Evolutionary conservation across 768 basidiomycete genomes (phyloP).

Genomic region (Boletus vermiculosoides): DNA sequence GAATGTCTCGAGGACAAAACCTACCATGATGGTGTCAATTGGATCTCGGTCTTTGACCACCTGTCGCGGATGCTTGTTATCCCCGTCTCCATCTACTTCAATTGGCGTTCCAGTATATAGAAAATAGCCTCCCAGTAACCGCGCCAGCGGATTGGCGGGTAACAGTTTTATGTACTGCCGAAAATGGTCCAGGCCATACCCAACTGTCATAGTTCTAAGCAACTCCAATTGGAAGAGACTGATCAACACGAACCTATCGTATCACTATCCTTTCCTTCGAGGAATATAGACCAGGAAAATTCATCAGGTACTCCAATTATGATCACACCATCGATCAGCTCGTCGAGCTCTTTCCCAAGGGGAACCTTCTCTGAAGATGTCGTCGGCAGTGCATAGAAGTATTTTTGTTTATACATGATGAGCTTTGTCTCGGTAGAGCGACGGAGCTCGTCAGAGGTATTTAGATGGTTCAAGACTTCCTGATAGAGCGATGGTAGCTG

Average conservation of each 20-base stretch:
- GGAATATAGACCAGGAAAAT: conserved; percentile 73
- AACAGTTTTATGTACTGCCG: conserved; percentile 65
- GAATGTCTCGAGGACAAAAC: conserved; percentile 17
- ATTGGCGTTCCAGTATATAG: conserved; percentile 51
- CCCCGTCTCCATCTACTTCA: conserved; percentile 38
- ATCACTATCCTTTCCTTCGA: conserved; percentile 73
- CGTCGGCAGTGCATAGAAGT: conserved; percentile 59
- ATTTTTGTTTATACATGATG: conserved; percentile 58
- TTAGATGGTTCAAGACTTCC: conserved; percentile 79
- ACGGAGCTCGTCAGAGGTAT: conserved; percentile 78
- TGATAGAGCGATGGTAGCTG: conserved; percentile 73
- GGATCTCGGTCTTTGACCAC: conserved; percentile 46
- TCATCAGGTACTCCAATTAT: conserved; percentile 76
- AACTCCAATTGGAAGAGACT: not conserved
- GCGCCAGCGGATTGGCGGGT: conserved; percentile 54
- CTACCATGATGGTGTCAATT: conserved; percentile 61
- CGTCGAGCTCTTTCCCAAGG: conserved; percentile 63
- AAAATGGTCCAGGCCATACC: conserved; percentile 57
- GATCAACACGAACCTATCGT: conserved; percentile 54
- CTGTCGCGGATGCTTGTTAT: conserved; percentile 8
- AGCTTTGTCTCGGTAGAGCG: conserved; percentile 74
- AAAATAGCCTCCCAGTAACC: conserved; percentile 67
- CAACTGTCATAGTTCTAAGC: conserved; percentile 41
- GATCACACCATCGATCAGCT: conserved; percentile 71
- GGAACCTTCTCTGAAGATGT: conserved; percentile 41